Base-by-base conservation (phyloP, 2,329 filamentous ascomycete genomes). In the Colletotrichum spaethianum region DNA sequence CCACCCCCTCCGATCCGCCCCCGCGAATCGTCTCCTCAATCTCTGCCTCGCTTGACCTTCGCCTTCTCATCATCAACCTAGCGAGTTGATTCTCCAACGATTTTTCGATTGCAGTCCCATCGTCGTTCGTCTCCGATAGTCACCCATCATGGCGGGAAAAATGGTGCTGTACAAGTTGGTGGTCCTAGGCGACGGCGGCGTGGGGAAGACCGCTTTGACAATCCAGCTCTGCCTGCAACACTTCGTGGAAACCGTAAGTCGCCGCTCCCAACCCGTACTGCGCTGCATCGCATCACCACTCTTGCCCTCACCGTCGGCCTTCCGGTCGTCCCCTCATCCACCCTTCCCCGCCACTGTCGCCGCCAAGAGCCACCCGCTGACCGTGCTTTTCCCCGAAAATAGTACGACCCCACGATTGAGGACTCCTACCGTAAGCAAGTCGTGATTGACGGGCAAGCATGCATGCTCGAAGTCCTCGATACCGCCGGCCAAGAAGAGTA, bases 401-500 rank as follows among this genome's bases (percentile, higher is more conserved):
- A 94, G 92, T 96, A 96, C 81, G 93, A 96, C 83, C 93, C 93
- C 53, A 96, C 93, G 74, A 96, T 96, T 82, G 93, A 96, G 83
- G 93, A 96, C 82, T 95, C 93, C 72, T 96, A 96, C 82, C 90
- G 93, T 77, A 96, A 96, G 85, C 93, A 95, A 82, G 93, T 95
- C 73, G 93, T 98, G 80, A 98, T 98, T 83, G 96, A 98, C 81
- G 90, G 92, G 74, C 94, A 97, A 82, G 95, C 95, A 55, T 98
- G 95, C 86, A 98, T 98, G 95, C 91, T 98, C 79, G 96, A 98
- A 83, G 95, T 98, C 59, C 90, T 98, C 78, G 96, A 99, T 85
- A 99, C 96, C 66, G 96, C 96, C 63, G 96, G 96, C 70, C 96
- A 99, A 83, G 96, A 99, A 85, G 96, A 99, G 85, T 99, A 98